A percentile compares a stretch with the other conserved stretches of the same genome.
These are phyloP conservation scores for Saccharum hybrid DNA, from an alignment of 202 grass and related monocot genomes.

Conservation along the genomic window DNA sequence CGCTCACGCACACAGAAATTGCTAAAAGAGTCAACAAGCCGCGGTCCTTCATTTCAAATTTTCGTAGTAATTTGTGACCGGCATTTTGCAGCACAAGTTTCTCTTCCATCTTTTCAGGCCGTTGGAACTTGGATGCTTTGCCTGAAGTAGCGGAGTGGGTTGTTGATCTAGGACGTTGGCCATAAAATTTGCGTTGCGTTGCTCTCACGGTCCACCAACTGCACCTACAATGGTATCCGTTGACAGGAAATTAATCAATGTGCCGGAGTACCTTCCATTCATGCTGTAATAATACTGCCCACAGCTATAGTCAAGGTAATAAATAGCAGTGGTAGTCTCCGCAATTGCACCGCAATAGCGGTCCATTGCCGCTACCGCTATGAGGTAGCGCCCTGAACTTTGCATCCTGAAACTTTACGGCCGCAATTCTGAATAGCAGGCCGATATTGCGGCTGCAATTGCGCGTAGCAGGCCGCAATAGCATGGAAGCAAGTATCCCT, in stretches of 20 bases:
- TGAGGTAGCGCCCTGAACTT: too few species aligned
- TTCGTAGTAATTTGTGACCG: neutral
- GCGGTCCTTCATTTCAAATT: neutral
- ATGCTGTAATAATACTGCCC: neutral
- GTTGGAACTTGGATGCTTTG: neutral
- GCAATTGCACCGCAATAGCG: too few species aligned
- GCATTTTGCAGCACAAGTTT: neutral
- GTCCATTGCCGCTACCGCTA: too few species aligned
- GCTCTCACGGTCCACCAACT: constrained; percentile 25
- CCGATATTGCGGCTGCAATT: too few species aligned
- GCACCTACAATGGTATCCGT: constrained; percentile 13
- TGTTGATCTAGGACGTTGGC: neutral
- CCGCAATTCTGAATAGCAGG: too few species aligned
- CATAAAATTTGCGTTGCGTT: constrained; percentile 15
- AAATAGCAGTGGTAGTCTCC: too few species aligned
- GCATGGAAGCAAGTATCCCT: too few species aligned
- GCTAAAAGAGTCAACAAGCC: neutral
- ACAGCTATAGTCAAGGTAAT: neutral
- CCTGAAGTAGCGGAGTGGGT: neutral
- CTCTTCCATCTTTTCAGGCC: neutral
- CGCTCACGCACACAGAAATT: neutral
- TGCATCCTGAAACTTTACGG: too few species aligned
- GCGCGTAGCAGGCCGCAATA: too few species aligned
- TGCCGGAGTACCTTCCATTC: neutral
- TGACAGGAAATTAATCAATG: constrained; percentile 4